phyloP scores from a whole-genome alignment of 2,329 filamentous ascomycete genomes.

The Uncinocarpus reesii region DNA sequence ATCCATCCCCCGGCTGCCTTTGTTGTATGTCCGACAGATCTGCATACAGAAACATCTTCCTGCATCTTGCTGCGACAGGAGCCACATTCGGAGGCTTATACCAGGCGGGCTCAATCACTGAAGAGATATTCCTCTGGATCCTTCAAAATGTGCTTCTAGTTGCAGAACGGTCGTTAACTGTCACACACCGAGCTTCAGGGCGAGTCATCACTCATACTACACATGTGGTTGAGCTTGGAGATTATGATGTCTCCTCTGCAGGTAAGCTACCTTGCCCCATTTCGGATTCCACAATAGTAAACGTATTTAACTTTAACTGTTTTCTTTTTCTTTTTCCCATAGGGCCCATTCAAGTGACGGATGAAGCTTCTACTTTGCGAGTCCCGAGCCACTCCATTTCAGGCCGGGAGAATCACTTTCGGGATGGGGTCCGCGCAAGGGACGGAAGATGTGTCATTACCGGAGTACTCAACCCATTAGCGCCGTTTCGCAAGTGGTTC shows the following conservation, averaged over 20 bases:
- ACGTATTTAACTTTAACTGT: background rate
- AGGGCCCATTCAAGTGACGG: constrained; percentile 16
- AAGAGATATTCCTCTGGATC: constrained; percentile 14
- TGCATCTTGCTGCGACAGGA: background rate
- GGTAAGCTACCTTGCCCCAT: constrained; percentile 7
- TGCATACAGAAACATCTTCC: background rate
- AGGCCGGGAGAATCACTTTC: constrained; percentile 15
- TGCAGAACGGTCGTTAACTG: constrained; percentile 9
- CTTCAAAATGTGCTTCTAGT: constrained; percentile 15
- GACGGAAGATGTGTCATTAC: constrained; percentile 21
- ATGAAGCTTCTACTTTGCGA: constrained; percentile 16
- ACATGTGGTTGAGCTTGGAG: constrained; percentile 12
- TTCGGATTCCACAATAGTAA: background rate
- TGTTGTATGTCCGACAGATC: background rate
- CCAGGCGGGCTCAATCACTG: constrained; percentile 12
- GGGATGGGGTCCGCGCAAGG: constrained; percentile 17
- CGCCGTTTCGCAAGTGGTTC: constrained; percentile 12
- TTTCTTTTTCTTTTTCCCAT: constrained; percentile 8
- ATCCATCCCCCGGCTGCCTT: background rate
- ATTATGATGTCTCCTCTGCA: constrained; percentile 15
- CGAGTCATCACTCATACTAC: constrained; percentile 10
- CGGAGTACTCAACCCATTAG: constrained; percentile 13
- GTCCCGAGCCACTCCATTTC: constrained; percentile 14
- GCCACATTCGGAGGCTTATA: background rate
- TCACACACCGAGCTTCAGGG: constrained; percentile 13